A percentile compares a stretch with the other conserved stretches of the same genome.
These are phyloP conservation scores for Stereocaulon alpinum DNA, from an alignment of 495 filamentous ascomycete genomes.

Conservation along the genomic window DNA sequence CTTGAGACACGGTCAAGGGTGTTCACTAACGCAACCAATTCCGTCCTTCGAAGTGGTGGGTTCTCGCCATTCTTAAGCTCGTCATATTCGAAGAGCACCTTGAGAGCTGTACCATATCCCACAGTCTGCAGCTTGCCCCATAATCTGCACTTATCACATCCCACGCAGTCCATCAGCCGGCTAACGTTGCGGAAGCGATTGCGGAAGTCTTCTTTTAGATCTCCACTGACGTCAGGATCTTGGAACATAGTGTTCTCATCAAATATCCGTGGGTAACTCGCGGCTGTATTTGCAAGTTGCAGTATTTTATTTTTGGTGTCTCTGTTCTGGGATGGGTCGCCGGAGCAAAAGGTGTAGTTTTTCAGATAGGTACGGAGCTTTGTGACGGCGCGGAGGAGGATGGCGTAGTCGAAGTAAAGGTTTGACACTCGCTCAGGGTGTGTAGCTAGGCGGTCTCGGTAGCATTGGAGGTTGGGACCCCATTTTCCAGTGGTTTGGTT, in stretches of 20 bases:
- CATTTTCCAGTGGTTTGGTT: constrained; percentile 93
- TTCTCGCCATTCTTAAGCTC: constrained; percentile 63
- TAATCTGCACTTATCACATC: constrained; percentile 94
- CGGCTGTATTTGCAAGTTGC: constrained; percentile 54
- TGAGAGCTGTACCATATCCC: constrained; percentile 89
- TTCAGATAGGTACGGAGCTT: constrained; percentile 82
- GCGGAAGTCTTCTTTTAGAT: constrained; percentile 92
- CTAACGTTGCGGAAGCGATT: constrained; percentile 95
- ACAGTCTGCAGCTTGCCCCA: constrained; percentile 98
- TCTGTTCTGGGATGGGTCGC: constrained; percentile 67
- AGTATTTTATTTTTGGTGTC: constrained; percentile 71
- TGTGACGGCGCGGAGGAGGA: constrained; percentile 77
- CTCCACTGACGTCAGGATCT: constrained; percentile 49
- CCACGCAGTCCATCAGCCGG: constrained; percentile 95
- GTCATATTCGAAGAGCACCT: constrained; percentile 93
- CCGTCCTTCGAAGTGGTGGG: constrained; percentile 72
- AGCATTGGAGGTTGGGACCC: constrained; percentile 87
- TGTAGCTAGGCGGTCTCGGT: constrained; percentile 67
- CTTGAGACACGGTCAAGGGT: constrained; percentile 79
- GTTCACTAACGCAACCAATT: constrained; percentile 89
- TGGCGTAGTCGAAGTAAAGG: constrained; percentile 96
- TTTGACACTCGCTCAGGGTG: constrained; percentile 91
- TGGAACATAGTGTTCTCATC: constrained; percentile 92
- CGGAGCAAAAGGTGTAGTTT: constrained; percentile 83
- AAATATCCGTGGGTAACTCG: constrained; percentile 67